Base-by-base conservation (phyloP, 1,284 basidiomycete genomes). In the Leucoagaricus sp. region DNA sequence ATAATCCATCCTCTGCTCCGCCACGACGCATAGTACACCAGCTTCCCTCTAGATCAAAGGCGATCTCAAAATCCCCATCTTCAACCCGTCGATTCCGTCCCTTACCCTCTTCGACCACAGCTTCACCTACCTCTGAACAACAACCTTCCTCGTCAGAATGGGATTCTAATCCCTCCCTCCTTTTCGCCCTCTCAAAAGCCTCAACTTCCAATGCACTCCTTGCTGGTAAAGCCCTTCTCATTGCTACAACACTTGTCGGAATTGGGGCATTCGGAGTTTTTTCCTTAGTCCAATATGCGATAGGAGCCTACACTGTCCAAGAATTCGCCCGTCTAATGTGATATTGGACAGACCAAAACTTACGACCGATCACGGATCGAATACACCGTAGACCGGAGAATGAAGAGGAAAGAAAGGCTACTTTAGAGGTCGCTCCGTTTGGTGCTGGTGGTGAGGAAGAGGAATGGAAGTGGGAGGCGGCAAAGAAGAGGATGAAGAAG, bases 401-500 rank as follows among this genome's bases (percentile, higher is more conserved):
- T 3, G 71, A 73, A 4, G 75, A 78, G 34, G 66, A 71, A 19
- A 53, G 55, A 0, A 59, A 61, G 21, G 63, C 57, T 1, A 45
- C 59, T 1, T 56, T 63, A 8, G 46, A 51, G 12, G 26, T 60
- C 4, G 49, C 57, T 1, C 56, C 62, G 7, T 59, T 55, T 6
- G 54, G 40, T 17, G 17, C 40, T 17, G 61, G 61, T 7, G 40
- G 53, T 3, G 60, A 63, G 15, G 64, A 64, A 7, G 62, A 69
- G 4, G 84, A 82, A 82, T 76, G 66, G 12, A 83, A 76, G 80
- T 68, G 75, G 2, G 80, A 76, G 0, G 79, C 83, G 0, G 74
- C 86, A n/a, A n/a, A n/a, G 61, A 64, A 75, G 40, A 73, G 85
- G 15, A 66, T 89, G 12, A 68, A 71, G 41, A 72, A 66, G 5